Evolutionary conservation across 2,329 filamentous ascomycete species (phyloP), one percentile per base, ranked within the genome.

Genomic region (Teratosphaeria zuluensis): DNA sequence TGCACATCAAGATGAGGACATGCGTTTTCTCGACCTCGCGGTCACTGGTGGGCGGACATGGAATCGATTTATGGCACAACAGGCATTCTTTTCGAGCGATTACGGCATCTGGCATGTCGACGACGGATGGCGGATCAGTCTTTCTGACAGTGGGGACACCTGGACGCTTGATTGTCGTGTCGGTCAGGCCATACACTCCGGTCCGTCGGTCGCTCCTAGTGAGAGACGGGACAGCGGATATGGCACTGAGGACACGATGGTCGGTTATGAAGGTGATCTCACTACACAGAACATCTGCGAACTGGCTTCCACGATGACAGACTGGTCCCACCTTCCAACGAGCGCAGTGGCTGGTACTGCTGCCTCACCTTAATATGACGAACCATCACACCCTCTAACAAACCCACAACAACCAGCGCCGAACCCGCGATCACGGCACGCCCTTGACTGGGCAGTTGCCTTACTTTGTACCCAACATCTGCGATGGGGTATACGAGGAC

Each of bases 151-250:
- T 19, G 33, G 14, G 35, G 8, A 16, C 31, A 32, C 55, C 56
- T 42, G 54, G 61, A 59, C 57, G 57, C 46, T 38, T 59, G 57
- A 24, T 16, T 28, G 8, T 24, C 28, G 52, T 19, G 28, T 31
- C 48, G 35, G 7, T n/a, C 19, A 28, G 56, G 51, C 54, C 59
- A 58, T 64, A 60, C 62, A 64, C 62, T 64, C 62, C 62, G 62
- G 62, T 64, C 62, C 55, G 31, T 59, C 54, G 33, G 55, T 54
- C 54, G 30, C 21, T 33, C 42, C 28, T 30, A 19, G 21, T 52
- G 58, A 38, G 33, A 5, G 54, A 56, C 56, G 56, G 57, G 62
- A 64, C 62, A 64, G 62, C 62, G 62, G 62, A 64, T 61, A 64
- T 59, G 62, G 58, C 33, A 42, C 56, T 53, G 52, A 24, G 21